Percentiles rank a stretch among this genome's conserved stretches.
Evolutionary conservation across 306 rosid species (phyloP).

Genomic region (Glycyrrhiza uralensis): DNA sequence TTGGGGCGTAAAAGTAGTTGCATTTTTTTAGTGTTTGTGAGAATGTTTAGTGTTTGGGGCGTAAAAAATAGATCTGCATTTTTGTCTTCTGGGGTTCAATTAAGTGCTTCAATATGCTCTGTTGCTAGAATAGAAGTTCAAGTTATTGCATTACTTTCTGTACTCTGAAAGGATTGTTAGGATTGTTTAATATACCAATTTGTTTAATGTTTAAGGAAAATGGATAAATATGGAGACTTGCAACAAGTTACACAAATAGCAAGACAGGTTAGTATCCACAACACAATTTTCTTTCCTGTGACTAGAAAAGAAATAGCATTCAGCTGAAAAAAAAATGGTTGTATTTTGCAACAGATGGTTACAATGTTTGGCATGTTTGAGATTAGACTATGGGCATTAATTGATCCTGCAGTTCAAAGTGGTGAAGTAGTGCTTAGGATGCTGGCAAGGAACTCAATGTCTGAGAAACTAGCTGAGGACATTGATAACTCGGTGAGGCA

Average conservation of each 20-base stretch:
- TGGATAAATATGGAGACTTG: slow-evolving; percentile 76
- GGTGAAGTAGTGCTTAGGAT: slow-evolving; percentile 65
- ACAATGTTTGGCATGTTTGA: slow-evolving; percentile 80
- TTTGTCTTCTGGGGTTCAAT: background rate
- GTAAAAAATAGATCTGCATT: no score
- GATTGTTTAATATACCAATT: no score
- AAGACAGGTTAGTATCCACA: slow-evolving; percentile 43
- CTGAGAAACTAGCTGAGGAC: slow-evolving; percentile 71
- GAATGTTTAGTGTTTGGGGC: background rate
- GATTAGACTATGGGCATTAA: slow-evolving; percentile 74
- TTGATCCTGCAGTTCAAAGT: slow-evolving; percentile 49
- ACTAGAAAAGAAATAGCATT: background rate
- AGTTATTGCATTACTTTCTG: no score
- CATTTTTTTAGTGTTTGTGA: slow-evolving; percentile 14
- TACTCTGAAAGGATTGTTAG: no score
- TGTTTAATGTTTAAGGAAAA: no score
- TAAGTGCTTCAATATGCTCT: background rate
- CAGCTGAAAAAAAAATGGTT: background rate
- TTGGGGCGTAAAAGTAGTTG: background rate
- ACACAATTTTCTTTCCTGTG: background rate
- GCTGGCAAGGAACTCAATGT: slow-evolving; percentile 73
- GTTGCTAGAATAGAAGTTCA: no score
- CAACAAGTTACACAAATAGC: slow-evolving; percentile 67
- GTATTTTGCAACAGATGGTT: slow-evolving; percentile 51
- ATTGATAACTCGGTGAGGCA: slow-evolving; percentile 49